Percentiles rank a stretch among this genome's conserved stretches.
phyloP scores from a whole-genome alignment of 2,329 filamentous ascomycete genomes.

The Westerdykella aurantiaca region DNA sequence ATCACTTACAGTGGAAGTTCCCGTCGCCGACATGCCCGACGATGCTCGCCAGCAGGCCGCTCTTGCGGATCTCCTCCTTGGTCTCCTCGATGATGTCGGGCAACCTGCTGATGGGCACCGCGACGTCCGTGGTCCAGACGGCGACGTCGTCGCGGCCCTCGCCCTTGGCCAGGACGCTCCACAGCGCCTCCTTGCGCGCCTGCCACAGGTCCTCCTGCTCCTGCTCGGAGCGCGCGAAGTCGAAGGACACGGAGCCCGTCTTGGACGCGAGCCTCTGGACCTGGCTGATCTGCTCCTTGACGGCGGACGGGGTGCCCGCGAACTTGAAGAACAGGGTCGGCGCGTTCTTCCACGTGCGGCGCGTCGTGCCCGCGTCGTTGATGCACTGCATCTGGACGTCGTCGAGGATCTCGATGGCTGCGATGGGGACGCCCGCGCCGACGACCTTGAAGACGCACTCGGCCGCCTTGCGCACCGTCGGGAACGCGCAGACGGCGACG shows the following conservation, averaged over 20 bases:
- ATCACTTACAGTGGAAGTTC: constrained; percentile 60
- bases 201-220: constrained; percentile 69
- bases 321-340: constrained; percentile 76
- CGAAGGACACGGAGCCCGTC: constrained; percentile 60
- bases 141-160: constrained; percentile 53
- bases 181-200: constrained; percentile 68
- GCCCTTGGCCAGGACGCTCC: constrained; percentile 63
- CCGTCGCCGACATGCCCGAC: constrained; percentile 70
- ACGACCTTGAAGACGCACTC: constrained; percentile 78
- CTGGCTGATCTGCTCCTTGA: constrained; percentile 71
- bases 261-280: constrained; percentile 57
- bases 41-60: constrained; percentile 60
- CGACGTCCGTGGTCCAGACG: constrained; percentile 77
- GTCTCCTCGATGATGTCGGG: constrained; percentile 74
- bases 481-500: constrained; percentile 68
- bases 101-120: constrained; percentile 66
- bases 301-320: constrained; percentile 58
- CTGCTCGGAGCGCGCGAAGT: constrained; percentile 59
- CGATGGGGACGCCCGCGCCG: constrained; percentile 72
- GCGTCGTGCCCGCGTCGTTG: constrained; percentile 60
- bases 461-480: constrained; percentile 63
- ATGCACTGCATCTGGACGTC: constrained; percentile 80
- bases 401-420: constrained; percentile 88
- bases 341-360: constrained; percentile 60
- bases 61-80: constrained; percentile 58